Conservation (phyloP, 1,139 yeast species). For the Kazachstania sp. region DNA sequence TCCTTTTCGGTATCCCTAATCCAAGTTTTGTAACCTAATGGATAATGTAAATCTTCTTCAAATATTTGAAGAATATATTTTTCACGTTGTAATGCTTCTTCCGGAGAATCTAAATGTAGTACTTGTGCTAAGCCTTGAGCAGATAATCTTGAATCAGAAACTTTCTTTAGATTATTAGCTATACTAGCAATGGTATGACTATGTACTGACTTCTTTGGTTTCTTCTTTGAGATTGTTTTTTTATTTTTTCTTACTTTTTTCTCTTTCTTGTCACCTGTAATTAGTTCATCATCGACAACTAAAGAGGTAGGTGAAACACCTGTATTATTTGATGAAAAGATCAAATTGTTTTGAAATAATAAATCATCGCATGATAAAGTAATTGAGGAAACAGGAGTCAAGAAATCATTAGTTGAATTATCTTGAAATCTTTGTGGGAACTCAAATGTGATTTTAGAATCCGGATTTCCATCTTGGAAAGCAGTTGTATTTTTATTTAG, state of each 20-base stretch:
- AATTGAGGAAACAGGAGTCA: conserved; percentile 4
- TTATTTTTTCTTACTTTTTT: not conserved
- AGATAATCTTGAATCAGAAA: conserved; percentile 49
- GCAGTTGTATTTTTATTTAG: not conserved
- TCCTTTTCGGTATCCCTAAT: conserved; percentile 58
- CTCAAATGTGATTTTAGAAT: conserved; percentile 3
- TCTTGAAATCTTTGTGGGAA: conserved; percentile 1
- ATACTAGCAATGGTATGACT: conserved; percentile 5
- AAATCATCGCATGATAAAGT: conserved; percentile 4
- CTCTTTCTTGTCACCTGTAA: not conserved
- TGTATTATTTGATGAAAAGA: not conserved
- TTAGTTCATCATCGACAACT: too few relatives aligned
- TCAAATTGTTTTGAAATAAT: not conserved
- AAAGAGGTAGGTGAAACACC: not conserved
- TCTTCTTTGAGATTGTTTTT: not conserved
- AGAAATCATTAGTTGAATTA: conserved; percentile 1
- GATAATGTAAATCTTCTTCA: conserved; percentile 51
- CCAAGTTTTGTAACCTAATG: conserved; percentile 73
- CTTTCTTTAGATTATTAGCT: conserved; percentile 7
- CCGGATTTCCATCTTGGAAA: not conserved
- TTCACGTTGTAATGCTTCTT: conserved; percentile 54
- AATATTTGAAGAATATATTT: conserved; percentile 50
- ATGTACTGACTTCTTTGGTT: conserved; percentile 3
- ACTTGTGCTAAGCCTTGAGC: conserved; percentile 47
- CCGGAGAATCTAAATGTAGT: conserved; percentile 44